phyloP scores from a whole-genome alignment of 2,329 filamentous ascomycete genomes.

The Penicillium sumatraense region DNA sequence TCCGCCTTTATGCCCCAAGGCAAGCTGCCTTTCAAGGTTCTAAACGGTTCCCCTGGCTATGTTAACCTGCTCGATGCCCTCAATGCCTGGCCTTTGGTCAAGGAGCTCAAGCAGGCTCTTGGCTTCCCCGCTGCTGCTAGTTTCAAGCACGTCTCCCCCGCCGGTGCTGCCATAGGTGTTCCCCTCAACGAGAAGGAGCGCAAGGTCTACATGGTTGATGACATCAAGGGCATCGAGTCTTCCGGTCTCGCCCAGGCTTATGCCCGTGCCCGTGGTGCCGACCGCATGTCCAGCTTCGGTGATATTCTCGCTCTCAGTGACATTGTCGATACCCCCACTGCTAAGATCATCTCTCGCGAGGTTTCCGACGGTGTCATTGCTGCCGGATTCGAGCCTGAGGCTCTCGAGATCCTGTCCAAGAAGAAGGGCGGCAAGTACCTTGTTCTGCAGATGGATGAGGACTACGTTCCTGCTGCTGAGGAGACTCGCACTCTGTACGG shows the following conservation, averaged over 20 bases:
- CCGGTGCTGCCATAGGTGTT: conserved; percentile 90
- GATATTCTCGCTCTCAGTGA: conserved; percentile 53
- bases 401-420: conserved; percentile 89
- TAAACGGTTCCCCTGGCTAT: conserved; percentile 88
- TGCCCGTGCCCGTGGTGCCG: conserved; percentile 89
- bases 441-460: conserved; percentile 89
- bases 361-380: conserved; percentile 97
- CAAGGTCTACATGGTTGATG: conserved; percentile 98
- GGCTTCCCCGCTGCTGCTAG: conserved; percentile 89
- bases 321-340: conserved; percentile 84
- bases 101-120: conserved; percentile 89
- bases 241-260: conserved; percentile 92
- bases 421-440: conserved; percentile 99
- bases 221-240: conserved; percentile 84
- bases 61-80: conserved; percentile 96
- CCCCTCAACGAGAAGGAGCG: conserved; percentile 85
- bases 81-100: conserved; percentile 95
- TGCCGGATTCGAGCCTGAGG: conserved; percentile 80
- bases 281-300: conserved; percentile 98
- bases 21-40: conserved; percentile 90
- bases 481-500: conserved; percentile 91
- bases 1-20: conserved; percentile 76
- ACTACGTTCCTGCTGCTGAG: conserved; percentile 73
- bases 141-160: conserved; percentile 99
- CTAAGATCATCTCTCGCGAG: conserved; percentile 96